Conservation (phyloP, 1,284 basidiomycete species). For the Earliella scabrosa region DNA sequence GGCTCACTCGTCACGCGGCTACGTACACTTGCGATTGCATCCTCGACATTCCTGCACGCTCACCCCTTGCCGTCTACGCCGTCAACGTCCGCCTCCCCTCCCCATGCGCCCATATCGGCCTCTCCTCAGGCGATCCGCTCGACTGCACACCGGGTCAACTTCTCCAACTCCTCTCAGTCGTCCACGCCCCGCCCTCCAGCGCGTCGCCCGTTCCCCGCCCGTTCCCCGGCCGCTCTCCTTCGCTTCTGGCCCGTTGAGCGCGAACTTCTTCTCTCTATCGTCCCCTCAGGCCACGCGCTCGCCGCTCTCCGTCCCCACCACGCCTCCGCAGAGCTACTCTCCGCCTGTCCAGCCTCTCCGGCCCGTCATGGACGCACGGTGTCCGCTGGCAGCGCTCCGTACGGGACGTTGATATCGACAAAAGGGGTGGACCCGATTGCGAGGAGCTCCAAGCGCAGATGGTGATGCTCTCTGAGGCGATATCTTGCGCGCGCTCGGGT, state of each 20-base stretch:
- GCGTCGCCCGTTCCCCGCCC: slow-evolving; percentile 14
- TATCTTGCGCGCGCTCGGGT: slow-evolving; percentile 67
- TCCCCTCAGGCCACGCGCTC: slow-evolving; percentile 20
- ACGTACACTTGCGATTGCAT: slow-evolving; percentile 61
- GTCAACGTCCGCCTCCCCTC: slow-evolving; percentile 25
- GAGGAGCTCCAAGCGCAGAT: slow-evolving; percentile 51
- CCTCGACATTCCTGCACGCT: slow-evolving; percentile 21
- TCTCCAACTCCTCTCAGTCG: slow-evolving; percentile 24
- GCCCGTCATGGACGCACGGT: slow-evolving; percentile 5
- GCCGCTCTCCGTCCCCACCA: slow-evolving; percentile 17
- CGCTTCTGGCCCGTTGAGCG: slow-evolving; percentile 20
- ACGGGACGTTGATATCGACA: slow-evolving; percentile 15
- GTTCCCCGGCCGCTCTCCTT: slow-evolving; percentile 21
- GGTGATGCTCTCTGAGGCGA: slow-evolving; percentile 52
- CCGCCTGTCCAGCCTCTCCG: slow-evolving; percentile 12
- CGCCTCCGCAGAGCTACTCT: slow-evolving; percentile 24
- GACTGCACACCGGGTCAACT: slow-evolving; percentile 19
- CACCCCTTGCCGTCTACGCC: slow-evolving; percentile 12
- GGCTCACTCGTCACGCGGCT: slow-evolving; percentile 62
- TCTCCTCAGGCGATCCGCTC: slow-evolving; percentile 29
- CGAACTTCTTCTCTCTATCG: slow-evolving; percentile 22
- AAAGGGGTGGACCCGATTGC: slow-evolving; percentile 34
- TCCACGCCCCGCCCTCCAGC: slow-evolving; percentile 24
- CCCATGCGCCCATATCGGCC: slow-evolving; percentile 25
- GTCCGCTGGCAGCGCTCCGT: slow-evolving; percentile 18